Base-by-base conservation (phyloP, 1,284 basidiomycete genomes). In the Trametes polyzona region DNA sequence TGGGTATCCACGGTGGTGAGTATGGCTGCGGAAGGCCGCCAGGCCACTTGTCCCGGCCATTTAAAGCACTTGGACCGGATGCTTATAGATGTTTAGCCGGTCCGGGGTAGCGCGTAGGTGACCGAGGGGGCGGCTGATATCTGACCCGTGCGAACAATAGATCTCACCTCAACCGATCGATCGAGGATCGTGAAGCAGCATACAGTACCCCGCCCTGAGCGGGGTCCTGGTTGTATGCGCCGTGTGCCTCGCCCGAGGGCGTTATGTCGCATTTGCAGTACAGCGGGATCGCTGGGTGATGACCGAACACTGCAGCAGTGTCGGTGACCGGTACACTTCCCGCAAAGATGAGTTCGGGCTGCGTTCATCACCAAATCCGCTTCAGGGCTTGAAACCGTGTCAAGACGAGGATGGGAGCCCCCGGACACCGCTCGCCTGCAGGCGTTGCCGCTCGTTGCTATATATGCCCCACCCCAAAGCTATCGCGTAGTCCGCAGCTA, bases 341-440 rank as follows among this genome's bases (percentile, higher is more conserved):
- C 19, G 36, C 19, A 33, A 51, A 30, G 21, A 24, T 24, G 37
- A 30, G 29, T n/a, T 32, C 41, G 24, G 39, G 17, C 33, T 52
- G 42, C 51, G 51, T 42, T 23, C 52, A 53, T 53, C 52, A 53
- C 23, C 26, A 47, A 30, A 39, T 46, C 36, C 32, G n/a, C 16
- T 43, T 24, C 17, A 30, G 27, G 17, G 51, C 26, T 52, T 52
- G 51, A 46, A 35, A 46, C 51, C 49, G 35, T 37, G 51, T 42
- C 42, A 46, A 8, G 30, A 40, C 30, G 36, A 23, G 30, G 24
- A 12, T 26, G 19, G 23, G 16, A 4, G 27, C 30, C 52, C 52
- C 52, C 52, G 43, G 37, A 53, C 52, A 53, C 52, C 52, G 35
- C 36, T 24, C 23, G 29, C 21, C 26, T n/a, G n/a, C n/a, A n/a